phyloP scores from a whole-genome alignment of 306 rosid genomes.

The Castanea sativa region DNA sequence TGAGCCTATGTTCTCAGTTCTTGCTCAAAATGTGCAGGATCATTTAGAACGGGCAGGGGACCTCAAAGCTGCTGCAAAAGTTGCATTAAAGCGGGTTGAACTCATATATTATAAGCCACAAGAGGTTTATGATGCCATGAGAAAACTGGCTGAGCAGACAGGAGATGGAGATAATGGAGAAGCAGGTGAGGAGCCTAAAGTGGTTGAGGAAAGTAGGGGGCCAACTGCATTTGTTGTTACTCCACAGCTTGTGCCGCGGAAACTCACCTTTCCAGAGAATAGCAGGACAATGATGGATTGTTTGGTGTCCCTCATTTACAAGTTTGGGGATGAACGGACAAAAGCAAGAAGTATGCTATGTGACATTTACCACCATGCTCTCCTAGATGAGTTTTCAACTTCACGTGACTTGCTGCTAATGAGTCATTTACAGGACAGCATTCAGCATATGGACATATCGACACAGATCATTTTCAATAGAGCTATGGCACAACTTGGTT shows the following conservation, averaged over 20 bases:
- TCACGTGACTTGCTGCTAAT: conserved; percentile 88
- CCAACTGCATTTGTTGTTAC: conserved; percentile 76
- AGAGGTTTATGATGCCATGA: conserved; percentile 95
- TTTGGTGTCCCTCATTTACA: conserved; percentile 78
- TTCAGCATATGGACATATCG: conserved; percentile 90
- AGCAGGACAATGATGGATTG: conserved; percentile 79
- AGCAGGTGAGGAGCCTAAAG: conserved; percentile 46
- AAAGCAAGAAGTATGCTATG: conserved; percentile 98
- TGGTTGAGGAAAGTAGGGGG: conserved; percentile 58
- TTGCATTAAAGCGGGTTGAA: conserved; percentile 79
- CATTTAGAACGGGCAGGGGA: conserved; percentile 67
- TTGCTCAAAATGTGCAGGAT: conserved; percentile 93
- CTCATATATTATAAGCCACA: conserved; percentile 88
- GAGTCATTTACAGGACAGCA: conserved; percentile 93
- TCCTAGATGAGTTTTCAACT: conserved; percentile 72
- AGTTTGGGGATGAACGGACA: conserved; percentile 86
- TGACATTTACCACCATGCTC: conserved; percentile 92
- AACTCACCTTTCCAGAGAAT: conserved; percentile 76
- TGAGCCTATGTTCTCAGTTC: conserved; percentile 74
- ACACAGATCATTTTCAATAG: conserved; percentile 93
- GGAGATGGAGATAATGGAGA: conserved; percentile 48
- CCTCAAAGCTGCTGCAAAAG: conserved; percentile 77
- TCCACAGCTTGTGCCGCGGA: conserved; percentile 76
- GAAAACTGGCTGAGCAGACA: conserved; percentile 70
- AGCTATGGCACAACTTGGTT: conserved; percentile 94